Evolutionary conservation across 2,329 filamentous ascomycete species (phyloP).

Genomic region (Geosmithia putterillii): DNA sequence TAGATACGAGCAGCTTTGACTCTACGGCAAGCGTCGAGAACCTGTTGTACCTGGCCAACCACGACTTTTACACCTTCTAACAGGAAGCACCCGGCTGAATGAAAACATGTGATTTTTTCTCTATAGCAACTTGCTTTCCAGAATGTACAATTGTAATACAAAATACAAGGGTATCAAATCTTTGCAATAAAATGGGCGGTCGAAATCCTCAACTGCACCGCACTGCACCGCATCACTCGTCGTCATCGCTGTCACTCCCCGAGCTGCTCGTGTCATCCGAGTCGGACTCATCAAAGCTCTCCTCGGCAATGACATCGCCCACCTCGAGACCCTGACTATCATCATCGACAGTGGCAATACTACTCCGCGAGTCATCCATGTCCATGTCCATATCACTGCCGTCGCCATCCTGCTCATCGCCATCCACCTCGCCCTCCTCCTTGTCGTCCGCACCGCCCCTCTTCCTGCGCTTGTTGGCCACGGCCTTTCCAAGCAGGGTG

Average conservation of each 20-base stretch:
- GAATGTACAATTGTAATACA: neutral
- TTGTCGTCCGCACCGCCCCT: conserved; percentile 1
- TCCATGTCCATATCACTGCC: conserved; percentile 13
- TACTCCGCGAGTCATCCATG: conserved; percentile 4
- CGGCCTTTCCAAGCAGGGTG: neutral
- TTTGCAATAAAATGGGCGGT: no score
- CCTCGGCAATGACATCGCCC: conserved; percentile 24
- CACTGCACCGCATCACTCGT: no score
- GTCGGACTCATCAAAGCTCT: conserved; percentile 22
- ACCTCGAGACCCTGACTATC: conserved; percentile 9
- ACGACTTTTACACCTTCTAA: neutral
- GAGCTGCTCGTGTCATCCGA: conserved; percentile 28
- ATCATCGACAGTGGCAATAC: conserved; percentile 3
- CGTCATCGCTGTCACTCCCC: conserved; percentile 20
- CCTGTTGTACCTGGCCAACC: neutral
- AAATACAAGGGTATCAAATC: neutral
- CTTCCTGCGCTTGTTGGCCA: neutral
- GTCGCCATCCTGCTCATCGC: conserved; percentile 18
- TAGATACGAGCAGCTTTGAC: neutral
- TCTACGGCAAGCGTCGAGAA: neutral
- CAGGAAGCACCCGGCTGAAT: no score
- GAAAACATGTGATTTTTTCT: no score
- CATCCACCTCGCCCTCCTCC: conserved; percentile 21
- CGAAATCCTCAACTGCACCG: no score
- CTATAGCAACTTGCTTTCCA: neutral